These are phyloP conservation scores for Funneliformis caledonium DNA, from an alignment of 371 early-diverging fungal species.

Conservation along the genomic window DNA sequence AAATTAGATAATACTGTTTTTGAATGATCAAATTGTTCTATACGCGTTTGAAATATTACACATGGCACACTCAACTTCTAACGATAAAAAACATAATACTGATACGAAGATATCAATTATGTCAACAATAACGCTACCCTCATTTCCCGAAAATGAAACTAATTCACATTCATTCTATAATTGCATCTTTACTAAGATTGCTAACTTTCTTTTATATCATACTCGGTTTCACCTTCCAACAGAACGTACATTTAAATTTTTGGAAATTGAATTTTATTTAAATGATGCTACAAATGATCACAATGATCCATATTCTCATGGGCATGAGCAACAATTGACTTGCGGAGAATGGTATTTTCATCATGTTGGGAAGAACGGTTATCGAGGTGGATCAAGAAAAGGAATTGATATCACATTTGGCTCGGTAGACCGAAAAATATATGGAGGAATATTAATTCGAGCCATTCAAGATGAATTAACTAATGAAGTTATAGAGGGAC, in stretches of 20 bases:
- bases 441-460: constrained; percentile 56
- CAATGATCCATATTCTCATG: constrained; percentile 44
- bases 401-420: constrained; percentile 56
- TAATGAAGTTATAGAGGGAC: constrained; percentile 51
- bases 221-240: constrained; percentile 15
- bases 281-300: constrained; percentile 38
- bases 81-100: background rate
- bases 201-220: constrained; percentile 25
- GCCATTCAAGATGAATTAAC: constrained; percentile 45
- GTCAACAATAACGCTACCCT: constrained; percentile 2
- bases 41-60: too few species aligned
- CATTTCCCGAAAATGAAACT: background rate
- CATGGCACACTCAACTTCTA: background rate
- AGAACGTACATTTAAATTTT: constrained; percentile 18
- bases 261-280: constrained; percentile 47
- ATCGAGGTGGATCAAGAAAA: constrained; percentile 54
- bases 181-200: background rate
- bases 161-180: constrained; percentile 10
- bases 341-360: constrained; percentile 48
- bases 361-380: constrained; percentile 49
- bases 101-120: background rate
- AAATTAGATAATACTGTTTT: too few species aligned
- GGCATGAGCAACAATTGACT: constrained; percentile 42
- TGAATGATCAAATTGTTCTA: too few species aligned
- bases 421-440: constrained; percentile 40